These are phyloP conservation scores for Camellia lanceoleosa DNA, from an alignment of 148 eudicot genomes.

Conservation along the genomic window DNA sequence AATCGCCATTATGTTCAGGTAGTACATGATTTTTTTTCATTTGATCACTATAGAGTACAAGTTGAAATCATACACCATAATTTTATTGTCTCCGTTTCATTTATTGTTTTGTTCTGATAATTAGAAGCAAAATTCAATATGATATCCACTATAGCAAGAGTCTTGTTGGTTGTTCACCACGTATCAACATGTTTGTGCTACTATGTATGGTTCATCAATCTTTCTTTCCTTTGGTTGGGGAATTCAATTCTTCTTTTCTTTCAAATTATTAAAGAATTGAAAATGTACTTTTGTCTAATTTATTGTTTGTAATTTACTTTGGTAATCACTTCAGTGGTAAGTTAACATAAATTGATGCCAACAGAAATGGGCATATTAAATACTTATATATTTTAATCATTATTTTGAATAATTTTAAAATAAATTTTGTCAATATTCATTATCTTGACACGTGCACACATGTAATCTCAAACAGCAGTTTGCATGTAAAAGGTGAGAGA, in stretches of 20 bases:
- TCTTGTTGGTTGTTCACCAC: not conserved
- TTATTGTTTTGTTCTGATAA: not conserved
- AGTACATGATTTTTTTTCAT: constrained; percentile 11
- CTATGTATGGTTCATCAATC: not conserved
- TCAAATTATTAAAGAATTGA: not conserved
- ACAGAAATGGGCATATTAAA: not conserved
- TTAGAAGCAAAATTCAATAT: not conserved
- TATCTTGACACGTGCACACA: not conserved
- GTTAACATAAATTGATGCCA: not conserved
- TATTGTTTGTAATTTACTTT: not conserved
- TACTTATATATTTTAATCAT: not conserved
- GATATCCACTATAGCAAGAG: not conserved
- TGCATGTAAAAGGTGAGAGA: not conserved
- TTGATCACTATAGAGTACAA: not conserved
- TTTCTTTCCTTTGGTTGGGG: too few relatives aligned
- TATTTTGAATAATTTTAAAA: not conserved
- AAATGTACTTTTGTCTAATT: not conserved
- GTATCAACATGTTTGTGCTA: not conserved
- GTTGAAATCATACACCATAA: not conserved
- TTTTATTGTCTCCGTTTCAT: not conserved
- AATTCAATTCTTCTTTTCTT: too few relatives aligned
- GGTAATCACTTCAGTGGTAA: not conserved
- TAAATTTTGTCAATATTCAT: not conserved
- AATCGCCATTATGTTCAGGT: constrained; percentile 84
- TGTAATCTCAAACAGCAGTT: not conserved